Evolutionary conservation across 495 filamentous ascomycete species (phyloP), one percentile per base, ranked within the genome.

Genomic region (Xylaria castorea): DNA sequence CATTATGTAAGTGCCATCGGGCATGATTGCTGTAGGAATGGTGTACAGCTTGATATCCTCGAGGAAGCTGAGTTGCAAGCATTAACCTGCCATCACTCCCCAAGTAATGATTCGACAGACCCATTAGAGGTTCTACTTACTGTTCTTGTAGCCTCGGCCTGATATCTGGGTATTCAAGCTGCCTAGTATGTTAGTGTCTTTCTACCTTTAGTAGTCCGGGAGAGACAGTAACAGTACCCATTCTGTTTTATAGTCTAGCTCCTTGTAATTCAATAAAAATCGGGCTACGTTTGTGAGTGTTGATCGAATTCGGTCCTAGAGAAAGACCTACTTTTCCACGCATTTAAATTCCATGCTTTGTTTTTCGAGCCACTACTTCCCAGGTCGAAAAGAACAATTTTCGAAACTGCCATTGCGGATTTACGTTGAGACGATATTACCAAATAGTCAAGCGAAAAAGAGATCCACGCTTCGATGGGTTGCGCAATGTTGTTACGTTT

Each of bases 201-300:
- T 34, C 5, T 9, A 1, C 0, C 3, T 30, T 32, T 65, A 6
- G 5, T 4, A 38, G 5, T 34, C 8, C 12, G 22, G 7, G 25
- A 50, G 20, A 9, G 20, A 27, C 27, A 18, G n/a, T 5, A 42
- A 48, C 16, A 66, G 7, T 66, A 90, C 77, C 89, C 89, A 92
- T 84, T 89, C 82, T 11, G 90, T 92, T 68, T 83, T 81, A 80
- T 91, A 91, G 62, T 86, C 82, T n/a, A 92, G 77, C 9, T 80
- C 80, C 75, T 92, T 92, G 82, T 83, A 89, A 78, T 91, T 91
- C 44, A 92, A 81, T 5, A 80, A 51, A 9, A 91, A 75, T 11
- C 90, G 88, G 55, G 87, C 89, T 91, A 57, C 16, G n/a, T 62
- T 30, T 57, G 68, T 72, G 3, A 57, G 63, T 27, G 25, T 16